Base-by-base conservation (phyloP, 768 basidiomycete genomes). In the Suillus tomentosus region DNA sequence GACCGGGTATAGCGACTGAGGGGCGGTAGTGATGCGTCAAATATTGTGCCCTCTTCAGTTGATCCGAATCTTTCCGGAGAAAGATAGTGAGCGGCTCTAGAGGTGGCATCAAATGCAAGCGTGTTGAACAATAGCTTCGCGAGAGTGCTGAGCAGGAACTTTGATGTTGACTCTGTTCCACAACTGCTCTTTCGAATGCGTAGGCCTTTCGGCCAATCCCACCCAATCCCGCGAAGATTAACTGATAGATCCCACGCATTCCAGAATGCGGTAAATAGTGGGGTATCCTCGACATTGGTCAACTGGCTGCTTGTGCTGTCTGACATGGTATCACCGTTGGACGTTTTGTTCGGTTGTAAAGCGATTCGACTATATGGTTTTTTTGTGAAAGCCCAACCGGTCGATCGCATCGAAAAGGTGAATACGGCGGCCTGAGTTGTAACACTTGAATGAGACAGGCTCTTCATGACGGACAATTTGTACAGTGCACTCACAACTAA, bases 1-100 rank as follows among this genome's bases (percentile, higher is more conserved):
- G 87, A 83, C 51, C 79, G 81, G n/a, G 62, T 59, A 69, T 79
- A 81, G 36, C 77, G 75, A 62, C 65, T 58, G 70, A 80, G 42
- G 17, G 69, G 68, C 15, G 74, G 66, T 10, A 79, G 65, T 54
- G 73, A 72, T 7, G 76, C 62, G 62, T 77, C 76, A 53, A 78
- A 80, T 65, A 84, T 78, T 15, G 76, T 68, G 7, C 76, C 79
- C 15, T 79, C 80, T 5, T 67, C 47, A 8, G 70, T 65, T 15
- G 69, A 67, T 40, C 74, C 72, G 69, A 85, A 73, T 3, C 81
- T 79, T 5, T 73, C 67, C 3, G 82, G 82, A 19, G 77, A 76
- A 57, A 86, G 77, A 5, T 58, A 37, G 27, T 66, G 67, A 6
- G 65, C 61, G 7, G 14, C 39, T 42, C 68, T 69, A 45, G 68